phyloP scores from a whole-genome alignment of 2,329 filamentous ascomycete genomes.

The Ceratocystis eucalypticola region DNA sequence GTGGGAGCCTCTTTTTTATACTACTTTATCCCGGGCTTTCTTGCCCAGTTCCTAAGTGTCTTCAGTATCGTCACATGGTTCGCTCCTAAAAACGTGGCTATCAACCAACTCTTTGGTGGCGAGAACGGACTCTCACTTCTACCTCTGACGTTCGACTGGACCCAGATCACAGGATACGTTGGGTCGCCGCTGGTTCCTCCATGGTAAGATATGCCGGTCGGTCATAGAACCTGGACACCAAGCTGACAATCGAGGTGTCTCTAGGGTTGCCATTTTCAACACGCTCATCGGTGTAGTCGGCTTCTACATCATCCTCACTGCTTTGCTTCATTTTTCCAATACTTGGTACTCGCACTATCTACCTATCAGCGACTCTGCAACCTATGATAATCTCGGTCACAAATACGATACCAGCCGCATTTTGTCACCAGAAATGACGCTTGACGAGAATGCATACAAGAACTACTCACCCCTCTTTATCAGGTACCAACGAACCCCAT shows the following conservation, averaged over 20 bases:
- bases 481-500: slow-evolving; percentile 27
- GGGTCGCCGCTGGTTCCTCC: slow-evolving; percentile 56
- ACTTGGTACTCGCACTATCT: slow-evolving; percentile 51
- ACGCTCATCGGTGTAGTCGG: slow-evolving; percentile 52
- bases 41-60: slow-evolving; percentile 55
- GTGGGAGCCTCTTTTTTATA: slow-evolving; percentile 47
- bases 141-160: slow-evolving; percentile 67
- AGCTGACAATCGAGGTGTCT: slow-evolving; percentile 1
- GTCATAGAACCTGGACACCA: neutral
- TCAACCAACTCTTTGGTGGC: slow-evolving; percentile 64
- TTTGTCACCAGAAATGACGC: slow-evolving; percentile 45
- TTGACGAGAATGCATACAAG: slow-evolving; percentile 51
- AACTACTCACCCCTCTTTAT: slow-evolving; percentile 56
- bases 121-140: slow-evolving; percentile 52
- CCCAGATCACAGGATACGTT: slow-evolving; percentile 54
- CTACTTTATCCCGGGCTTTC: slow-evolving; percentile 56
- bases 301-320: slow-evolving; percentile 49
- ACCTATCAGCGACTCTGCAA: slow-evolving; percentile 55
- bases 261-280: slow-evolving; percentile 57
- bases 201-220: slow-evolving; percentile 34
- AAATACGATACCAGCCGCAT: slow-evolving; percentile 52
- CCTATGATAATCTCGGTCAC: slow-evolving; percentile 56
- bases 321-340: slow-evolving; percentile 50
- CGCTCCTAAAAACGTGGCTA: slow-evolving; percentile 49
- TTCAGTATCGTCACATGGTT: slow-evolving; percentile 64